phyloP scores from a whole-genome alignment of 805 yeast genomes.

The Starmerella vitae region DNA sequence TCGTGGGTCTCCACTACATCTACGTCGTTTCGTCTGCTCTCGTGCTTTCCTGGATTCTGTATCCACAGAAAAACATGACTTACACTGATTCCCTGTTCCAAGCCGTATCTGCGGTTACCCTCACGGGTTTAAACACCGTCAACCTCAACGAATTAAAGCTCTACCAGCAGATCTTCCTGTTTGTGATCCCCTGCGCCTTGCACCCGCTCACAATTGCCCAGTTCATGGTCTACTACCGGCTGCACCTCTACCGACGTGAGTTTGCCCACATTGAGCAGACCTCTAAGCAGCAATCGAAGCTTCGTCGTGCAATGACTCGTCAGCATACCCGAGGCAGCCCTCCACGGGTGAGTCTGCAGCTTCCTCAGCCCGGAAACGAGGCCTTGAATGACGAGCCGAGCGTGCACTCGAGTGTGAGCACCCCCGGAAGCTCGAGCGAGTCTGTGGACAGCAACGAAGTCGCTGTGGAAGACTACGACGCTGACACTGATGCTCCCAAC shows the following conservation, averaged over 20 bases:
- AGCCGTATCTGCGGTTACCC: slow-evolving; percentile 67
- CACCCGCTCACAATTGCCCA: slow-evolving; percentile 88
- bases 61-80: slow-evolving; percentile 48
- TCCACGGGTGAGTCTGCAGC: slow-evolving; percentile 6
- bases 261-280: slow-evolving; percentile 68
- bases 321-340: slow-evolving; percentile 2
- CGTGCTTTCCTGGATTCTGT: slow-evolving; percentile 60
- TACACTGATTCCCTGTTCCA: slow-evolving; percentile 76
- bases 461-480: not conserved
- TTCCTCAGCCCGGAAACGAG: not conserved
- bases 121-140: slow-evolving; percentile 81
- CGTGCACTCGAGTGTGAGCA: not conserved
- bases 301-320: slow-evolving; percentile 58
- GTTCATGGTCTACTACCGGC: slow-evolving; percentile 55
- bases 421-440: not conserved
- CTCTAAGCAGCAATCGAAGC: slow-evolving; percentile 64
- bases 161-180: slow-evolving; percentile 71
- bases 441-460: not conserved
- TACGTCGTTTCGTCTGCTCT: slow-evolving; percentile 51
- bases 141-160: slow-evolving; percentile 48
- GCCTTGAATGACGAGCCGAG: not conserved
- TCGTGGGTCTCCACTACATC: slow-evolving; percentile 31
- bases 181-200: slow-evolving; percentile 47
- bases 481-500: not conserved
- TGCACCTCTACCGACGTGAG: slow-evolving; percentile 79